Evolutionary conservation across 2,329 filamentous ascomycete species (phyloP).

Genomic region (Fusarium pseudonygamai): DNA sequence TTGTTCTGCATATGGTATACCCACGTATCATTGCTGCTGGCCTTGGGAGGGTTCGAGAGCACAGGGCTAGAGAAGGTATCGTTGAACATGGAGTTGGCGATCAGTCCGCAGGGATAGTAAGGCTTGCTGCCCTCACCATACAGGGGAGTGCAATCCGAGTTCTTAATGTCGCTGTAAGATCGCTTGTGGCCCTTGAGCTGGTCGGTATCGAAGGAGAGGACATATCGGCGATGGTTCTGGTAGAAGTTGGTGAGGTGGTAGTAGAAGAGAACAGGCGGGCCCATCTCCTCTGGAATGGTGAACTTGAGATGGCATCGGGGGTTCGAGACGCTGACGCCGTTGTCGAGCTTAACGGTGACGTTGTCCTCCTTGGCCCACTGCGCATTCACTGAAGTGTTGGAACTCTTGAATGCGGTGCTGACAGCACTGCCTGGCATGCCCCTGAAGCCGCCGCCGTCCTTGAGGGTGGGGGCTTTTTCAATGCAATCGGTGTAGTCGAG

Average conservation of each 20-base stretch:
- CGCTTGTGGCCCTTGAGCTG: constrained; percentile 80
- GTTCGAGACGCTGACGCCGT: constrained; percentile 49
- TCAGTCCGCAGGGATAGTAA: constrained; percentile 94
- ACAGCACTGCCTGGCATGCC: constrained; percentile 68
- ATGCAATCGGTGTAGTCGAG: constrained; percentile 90
- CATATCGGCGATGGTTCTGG: constrained; percentile 97
- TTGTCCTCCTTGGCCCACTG: constrained; percentile 55
- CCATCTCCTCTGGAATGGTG: constrained; percentile 79
- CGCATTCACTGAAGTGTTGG: constrained; percentile 51
- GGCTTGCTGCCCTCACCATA: constrained; percentile 68
- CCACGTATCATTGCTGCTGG: constrained; percentile 46
- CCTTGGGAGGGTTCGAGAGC: constrained; percentile 59
- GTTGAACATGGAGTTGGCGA: constrained; percentile 97
- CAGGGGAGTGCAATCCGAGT: constrained; percentile 80
- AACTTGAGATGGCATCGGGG: constrained; percentile 80
- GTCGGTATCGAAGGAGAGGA: constrained; percentile 84
- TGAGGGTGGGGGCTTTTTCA: constrained; percentile 59
- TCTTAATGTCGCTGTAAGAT: constrained; percentile 66
- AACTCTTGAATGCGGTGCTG: constrained; percentile 75
- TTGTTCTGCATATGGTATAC: constrained; percentile 81
- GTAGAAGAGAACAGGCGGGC: constrained; percentile 88
- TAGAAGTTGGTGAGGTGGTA: constrained; percentile 98
- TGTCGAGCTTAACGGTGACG: constrained; percentile 48
- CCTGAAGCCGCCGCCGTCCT: constrained; percentile 48
- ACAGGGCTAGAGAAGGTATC: constrained; percentile 80